These are phyloP conservation scores for Phialophora verrucosa DNA, from an alignment of 2,329 filamentous ascomycete species.

Conservation along the genomic window DNA sequence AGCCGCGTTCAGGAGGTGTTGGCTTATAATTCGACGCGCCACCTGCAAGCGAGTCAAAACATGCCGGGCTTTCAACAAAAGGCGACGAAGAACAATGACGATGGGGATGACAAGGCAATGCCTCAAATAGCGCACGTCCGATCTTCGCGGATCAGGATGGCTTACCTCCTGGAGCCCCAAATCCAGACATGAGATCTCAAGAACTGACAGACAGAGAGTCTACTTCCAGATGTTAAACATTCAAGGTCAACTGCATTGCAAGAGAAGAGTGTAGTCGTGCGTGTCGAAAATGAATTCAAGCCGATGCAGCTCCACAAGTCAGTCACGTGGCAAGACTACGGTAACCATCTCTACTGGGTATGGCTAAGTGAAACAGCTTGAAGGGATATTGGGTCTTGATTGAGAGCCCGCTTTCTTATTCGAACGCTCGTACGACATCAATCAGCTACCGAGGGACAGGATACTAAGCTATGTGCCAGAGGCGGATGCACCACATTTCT, in stretches of 20 bases:
- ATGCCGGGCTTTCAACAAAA: not conserved
- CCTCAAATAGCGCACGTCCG: not conserved
- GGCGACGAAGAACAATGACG: not conserved
- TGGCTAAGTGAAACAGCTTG: not conserved
- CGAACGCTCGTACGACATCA: not conserved
- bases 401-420: not conserved
- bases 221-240: not conserved
- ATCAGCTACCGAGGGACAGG: not conserved
- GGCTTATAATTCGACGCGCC: slow-evolving; percentile 69
- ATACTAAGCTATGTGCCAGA: not conserved
- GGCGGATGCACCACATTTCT: not conserved
- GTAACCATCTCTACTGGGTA: not conserved
- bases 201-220: not conserved
- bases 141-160: not conserved
- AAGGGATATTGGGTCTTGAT: not conserved
- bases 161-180: slow-evolving; percentile 57
- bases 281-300: not conserved
- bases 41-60: slow-evolving; percentile 64
- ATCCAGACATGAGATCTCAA: slow-evolving; percentile 50
- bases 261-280: not conserved
- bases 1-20: slow-evolving; percentile 82
- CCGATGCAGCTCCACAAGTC: not conserved
- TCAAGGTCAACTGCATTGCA: not conserved
- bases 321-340: not conserved
- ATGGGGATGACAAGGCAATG: not conserved